Evolutionary conservation across 2,329 filamentous ascomycete species (phyloP), one percentile per base, ranked within the genome.

Genomic region (Colletotrichum sp.): DNA sequence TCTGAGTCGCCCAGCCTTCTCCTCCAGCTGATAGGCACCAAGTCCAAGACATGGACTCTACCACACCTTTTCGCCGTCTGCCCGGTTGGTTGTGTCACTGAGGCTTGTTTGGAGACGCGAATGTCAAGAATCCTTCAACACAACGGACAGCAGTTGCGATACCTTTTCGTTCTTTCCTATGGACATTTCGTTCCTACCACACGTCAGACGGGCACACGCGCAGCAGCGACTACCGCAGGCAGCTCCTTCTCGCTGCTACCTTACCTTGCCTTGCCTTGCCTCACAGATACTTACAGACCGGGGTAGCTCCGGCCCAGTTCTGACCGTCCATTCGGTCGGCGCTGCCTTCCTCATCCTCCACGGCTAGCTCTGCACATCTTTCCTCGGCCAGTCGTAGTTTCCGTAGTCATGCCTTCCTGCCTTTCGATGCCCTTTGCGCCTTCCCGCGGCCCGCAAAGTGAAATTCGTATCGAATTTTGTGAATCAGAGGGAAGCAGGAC

Each of bases 251-350:
- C 9, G 36, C 28, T 73, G 73, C 73, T 72, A 76, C 69, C 63
- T 65, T 59, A 21, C 57, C 63, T 69, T 36, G 13, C 57, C 39
- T 44, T n/a, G 9, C 39, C 44, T 52, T 52, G 44, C 44, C 44
- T 52, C 44, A 21, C 44, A 52, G 44, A 21, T 21, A 52, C 44
- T 6, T 52, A 52, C 44, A 39, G 64, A 39, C 59, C 70, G 64
- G 70, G 64, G 64, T 73, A 73, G 70, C 70, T 76, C 57, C 69
- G 28, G 15, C 32, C 65, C 57, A 59, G 55, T 44, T 49, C 24
- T 13, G 26, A 30, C 36, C 63, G 52, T 49, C 59, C 63, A 59
- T 73, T 57, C 73, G 16, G 39, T 55, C 36, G 59, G 28, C 32
- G 60, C 32, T 64, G 30, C 32, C 60, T 63, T 69, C 36, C 39